Evolutionary conservation across 768 basidiomycete species (phyloP), one percentile per base, ranked within the genome.

Genomic region (Lactifluus volemus): DNA sequence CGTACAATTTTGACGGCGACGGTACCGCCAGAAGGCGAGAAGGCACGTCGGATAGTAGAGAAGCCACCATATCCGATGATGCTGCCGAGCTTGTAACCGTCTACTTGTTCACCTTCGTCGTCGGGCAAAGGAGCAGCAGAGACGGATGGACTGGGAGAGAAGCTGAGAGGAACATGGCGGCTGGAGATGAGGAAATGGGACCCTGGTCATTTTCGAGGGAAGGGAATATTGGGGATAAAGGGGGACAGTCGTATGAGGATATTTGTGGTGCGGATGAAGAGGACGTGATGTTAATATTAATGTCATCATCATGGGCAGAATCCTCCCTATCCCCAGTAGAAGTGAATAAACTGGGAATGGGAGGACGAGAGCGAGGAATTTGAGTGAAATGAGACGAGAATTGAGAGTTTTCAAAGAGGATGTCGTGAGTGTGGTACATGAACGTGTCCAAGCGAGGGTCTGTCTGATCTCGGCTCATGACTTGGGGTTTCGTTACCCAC

Each of bases 1-100:
- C 81, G 79, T 44, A 95, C 81, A 65, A 94, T 89, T 72, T 95
- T 95, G 72, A 94, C 85, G 8, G 93, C 93, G 49, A 83, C 75
- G 49, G 79, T 79, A 36, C 84, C 89, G 2, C 87, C 84, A 4
- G 79, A 72, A 7, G 83, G 77, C 9, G 82, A 79, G 4, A 73
- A 82, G 1, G 86, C 93, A 6, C 81, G 81, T 55, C 88, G 76
- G 60, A 96, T 89, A 60, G 83, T 84, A 14, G 91, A 91, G 70
- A 92, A 91, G 7, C 84, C 88, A 9, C 94, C 93, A 61, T 81
- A 78, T 29, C 89, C 93, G 12, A 96, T 81, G 65, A 88, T 76
- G 34, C 78, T 78, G 15, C 90, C 93, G 0, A 97, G 79, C 7
- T 79, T 81, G 69, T 92, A 95, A 10, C 86, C 85, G 0, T 81